These are phyloP conservation scores for Penicillium ucsense DNA, from an alignment of 495 filamentous ascomycete species.

Conservation along the genomic window DNA sequence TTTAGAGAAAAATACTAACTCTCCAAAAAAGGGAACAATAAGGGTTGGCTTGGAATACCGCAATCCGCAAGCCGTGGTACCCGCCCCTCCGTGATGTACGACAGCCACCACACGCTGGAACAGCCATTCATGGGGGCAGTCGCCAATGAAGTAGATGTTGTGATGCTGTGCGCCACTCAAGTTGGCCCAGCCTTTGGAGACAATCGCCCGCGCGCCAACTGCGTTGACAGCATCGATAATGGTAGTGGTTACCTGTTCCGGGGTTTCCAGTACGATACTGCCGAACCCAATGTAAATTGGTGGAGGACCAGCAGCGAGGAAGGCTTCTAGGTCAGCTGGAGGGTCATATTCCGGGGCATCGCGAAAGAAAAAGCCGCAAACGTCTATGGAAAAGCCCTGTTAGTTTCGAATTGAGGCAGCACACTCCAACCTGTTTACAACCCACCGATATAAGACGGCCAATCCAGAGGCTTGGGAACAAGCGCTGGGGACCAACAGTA, in stretches of 20 bases:
- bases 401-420: too few species aligned
- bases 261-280: not conserved
- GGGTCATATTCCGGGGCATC: not conserved
- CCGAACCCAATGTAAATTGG: not conserved
- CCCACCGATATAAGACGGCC: not conserved
- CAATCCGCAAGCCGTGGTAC: not conserved
- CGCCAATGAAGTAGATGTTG: not conserved
- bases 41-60: not conserved
- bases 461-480: not conserved
- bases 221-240: not conserved
- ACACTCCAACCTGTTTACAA: too few species aligned
- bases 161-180: not conserved
- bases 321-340: not conserved
- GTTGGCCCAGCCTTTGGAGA: not conserved
- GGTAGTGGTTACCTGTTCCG: not conserved
- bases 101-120: not conserved
- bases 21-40: not conserved
- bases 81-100: not conserved
- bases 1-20: not conserved
- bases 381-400: not conserved
- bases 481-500: constrained; percentile 25
- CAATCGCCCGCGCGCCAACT: not conserved
- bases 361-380: not conserved
- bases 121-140: not conserved
- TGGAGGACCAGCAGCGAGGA: not conserved